These are phyloP conservation scores for Hanseniaspora lachancei DNA, from an alignment of 805 yeast genomes.

Conservation along the genomic window DNA sequence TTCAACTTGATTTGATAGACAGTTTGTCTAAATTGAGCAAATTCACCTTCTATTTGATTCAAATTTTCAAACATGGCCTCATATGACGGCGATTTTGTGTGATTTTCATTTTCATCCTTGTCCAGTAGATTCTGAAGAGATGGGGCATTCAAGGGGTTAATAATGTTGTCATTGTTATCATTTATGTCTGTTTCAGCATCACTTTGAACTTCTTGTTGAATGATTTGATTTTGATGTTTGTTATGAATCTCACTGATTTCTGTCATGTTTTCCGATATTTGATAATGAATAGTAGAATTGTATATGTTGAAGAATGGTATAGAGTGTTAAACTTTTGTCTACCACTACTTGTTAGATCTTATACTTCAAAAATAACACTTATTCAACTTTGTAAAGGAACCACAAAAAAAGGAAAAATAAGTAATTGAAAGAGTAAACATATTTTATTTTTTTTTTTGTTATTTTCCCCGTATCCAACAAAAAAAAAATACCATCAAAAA, in stretches of 20 bases:
- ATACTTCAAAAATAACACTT: no score
- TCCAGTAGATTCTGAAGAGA: constrained; percentile 7
- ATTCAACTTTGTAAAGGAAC: no score
- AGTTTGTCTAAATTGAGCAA: constrained; percentile 74
- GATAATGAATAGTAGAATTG: background rate
- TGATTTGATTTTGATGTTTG: background rate
- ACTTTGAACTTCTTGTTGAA: constrained; percentile 34
- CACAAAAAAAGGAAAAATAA: no score
- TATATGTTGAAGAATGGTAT: background rate
- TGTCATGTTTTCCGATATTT: background rate
- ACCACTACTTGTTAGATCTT: no score
- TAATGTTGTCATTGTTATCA: background rate
- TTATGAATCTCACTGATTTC: background rate
- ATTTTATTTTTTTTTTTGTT: no score
- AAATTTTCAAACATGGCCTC: constrained; percentile 37
- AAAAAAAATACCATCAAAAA: no score
- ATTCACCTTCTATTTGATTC: constrained; percentile 65
- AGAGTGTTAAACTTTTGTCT: background rate
- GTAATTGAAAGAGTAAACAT: no score
- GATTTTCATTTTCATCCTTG: constrained; percentile 19
- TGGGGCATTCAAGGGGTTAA: background rate
- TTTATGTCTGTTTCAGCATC: constrained; percentile 33
- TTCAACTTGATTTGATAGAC: constrained; percentile 72
- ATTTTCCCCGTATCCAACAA: no score
- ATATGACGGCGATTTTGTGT: constrained; percentile 21